Percentiles rank a stretch among this genome's conserved stretches.
phyloP scores from a whole-genome alignment of 495 filamentous ascomycete genomes.

The Neurospora sp. region DNA sequence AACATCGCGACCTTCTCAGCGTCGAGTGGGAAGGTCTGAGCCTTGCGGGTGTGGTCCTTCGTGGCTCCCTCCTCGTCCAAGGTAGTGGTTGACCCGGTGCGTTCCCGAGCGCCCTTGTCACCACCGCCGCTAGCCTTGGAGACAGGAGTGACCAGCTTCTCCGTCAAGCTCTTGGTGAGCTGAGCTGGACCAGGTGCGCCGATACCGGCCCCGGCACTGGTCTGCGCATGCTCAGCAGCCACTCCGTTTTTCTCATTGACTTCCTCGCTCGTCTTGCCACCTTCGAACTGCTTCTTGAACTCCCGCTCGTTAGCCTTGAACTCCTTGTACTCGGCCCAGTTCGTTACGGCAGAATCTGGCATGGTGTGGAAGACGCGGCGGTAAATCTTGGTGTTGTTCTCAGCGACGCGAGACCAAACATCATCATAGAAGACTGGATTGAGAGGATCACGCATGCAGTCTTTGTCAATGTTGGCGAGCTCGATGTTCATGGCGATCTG shows the following conservation, averaged over 20 bases:
- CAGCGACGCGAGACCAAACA: slow-evolving; percentile 77
- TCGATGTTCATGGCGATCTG: slow-evolving; percentile 58
- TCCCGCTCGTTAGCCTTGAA: slow-evolving; percentile 68
- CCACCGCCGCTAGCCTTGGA: background rate
- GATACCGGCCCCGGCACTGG: slow-evolving; percentile 19
- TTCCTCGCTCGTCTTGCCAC: slow-evolving; percentile 30
- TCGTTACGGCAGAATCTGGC: slow-evolving; percentile 89
- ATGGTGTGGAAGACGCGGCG: slow-evolving; percentile 91
- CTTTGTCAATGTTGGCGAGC: slow-evolving; percentile 41
- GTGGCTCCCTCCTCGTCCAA: slow-evolving; percentile 14
- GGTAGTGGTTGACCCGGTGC: background rate
- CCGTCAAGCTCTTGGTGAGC: slow-evolving; percentile 4
- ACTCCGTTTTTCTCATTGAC: slow-evolving; percentile 18
- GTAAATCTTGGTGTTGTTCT: slow-evolving; percentile 90
- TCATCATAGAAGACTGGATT: slow-evolving; percentile 76
- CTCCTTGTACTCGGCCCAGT: slow-evolving; percentile 91
- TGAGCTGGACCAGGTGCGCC: slow-evolving; percentile 19
- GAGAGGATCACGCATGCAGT: slow-evolving; percentile 67
- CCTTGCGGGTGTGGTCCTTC: background rate
- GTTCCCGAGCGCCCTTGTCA: background rate
- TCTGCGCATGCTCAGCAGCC: slow-evolving; percentile 2
- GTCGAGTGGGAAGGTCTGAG: background rate
- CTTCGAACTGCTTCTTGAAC: slow-evolving; percentile 59
- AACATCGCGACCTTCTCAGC: background rate
- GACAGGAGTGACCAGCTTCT: slow-evolving; percentile 9